These are phyloP conservation scores for Myxozyma neotropica DNA, from an alignment of 805 yeast species.

Conservation along the genomic window DNA sequence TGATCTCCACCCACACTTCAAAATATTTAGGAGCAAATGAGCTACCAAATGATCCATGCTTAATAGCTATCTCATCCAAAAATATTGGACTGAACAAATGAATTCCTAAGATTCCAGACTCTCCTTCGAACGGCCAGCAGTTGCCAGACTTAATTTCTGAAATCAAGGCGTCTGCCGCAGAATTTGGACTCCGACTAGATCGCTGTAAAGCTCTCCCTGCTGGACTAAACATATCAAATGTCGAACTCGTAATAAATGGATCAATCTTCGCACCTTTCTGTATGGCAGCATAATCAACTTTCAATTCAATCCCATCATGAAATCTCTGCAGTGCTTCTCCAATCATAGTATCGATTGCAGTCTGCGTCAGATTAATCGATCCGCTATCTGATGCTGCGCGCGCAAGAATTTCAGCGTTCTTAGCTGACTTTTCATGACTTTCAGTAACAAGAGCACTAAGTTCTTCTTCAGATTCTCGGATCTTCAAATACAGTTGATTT, in stretches of 20 bases:
- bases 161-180: conserved; percentile 28
- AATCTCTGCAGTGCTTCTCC: conserved; percentile 25
- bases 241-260: conserved; percentile 34
- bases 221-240: conserved; percentile 23
- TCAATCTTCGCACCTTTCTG: conserved; percentile 38
- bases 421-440: not conserved
- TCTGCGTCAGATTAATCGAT: conserved; percentile 22
- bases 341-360: conserved; percentile 30
- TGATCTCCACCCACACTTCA: conserved; percentile 39
- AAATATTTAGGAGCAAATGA: conserved; percentile 40
- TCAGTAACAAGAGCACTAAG: conserved; percentile 1
- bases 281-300: conserved; percentile 29
- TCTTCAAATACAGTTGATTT: conserved; percentile 6
- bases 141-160: conserved; percentile 35
- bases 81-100: conserved; percentile 34
- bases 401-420: not conserved
- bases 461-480: conserved; percentile 18
- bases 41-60: conserved; percentile 37
- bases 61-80: conserved; percentile 37
- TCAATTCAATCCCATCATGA: conserved; percentile 19
- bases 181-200: not conserved
- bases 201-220: too few species aligned
- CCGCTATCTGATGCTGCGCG: not conserved
- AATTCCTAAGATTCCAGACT: conserved; percentile 38
- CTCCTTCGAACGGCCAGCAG: conserved; percentile 44